Evolutionary conservation across 1,139 yeast genomes (phyloP).

Genomic region (Trichomonascaceae sp.): DNA sequence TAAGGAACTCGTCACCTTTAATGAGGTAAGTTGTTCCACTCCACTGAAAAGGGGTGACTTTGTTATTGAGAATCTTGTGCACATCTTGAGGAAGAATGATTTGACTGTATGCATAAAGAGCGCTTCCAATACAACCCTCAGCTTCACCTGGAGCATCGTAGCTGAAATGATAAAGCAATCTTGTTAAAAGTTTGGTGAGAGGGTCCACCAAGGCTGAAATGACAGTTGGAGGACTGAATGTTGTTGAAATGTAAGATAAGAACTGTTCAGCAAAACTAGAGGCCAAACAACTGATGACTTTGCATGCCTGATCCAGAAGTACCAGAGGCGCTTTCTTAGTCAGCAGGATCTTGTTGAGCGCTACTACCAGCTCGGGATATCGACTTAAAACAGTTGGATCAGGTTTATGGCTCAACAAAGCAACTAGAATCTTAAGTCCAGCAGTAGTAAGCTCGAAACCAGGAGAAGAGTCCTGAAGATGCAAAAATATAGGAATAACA

Average conservation of each 20-base stretch:
- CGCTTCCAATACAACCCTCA: background rate
- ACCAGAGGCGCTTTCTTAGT: constrained; percentile 14
- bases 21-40: background rate
- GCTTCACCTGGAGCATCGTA: constrained; percentile 7
- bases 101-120: constrained; percentile 5
- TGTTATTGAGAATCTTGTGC: background rate
- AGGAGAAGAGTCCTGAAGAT: constrained; percentile 12
- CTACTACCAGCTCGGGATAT: constrained; percentile 21
- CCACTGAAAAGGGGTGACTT: background rate
- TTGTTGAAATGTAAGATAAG: background rate
- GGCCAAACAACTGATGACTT: constrained; percentile 23
- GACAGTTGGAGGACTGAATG: background rate
- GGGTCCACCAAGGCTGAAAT: constrained; percentile 16
- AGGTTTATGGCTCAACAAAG: constrained; percentile 23
- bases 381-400: constrained; percentile 18
- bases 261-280: constrained; percentile 15
- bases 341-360: constrained; percentile 17
- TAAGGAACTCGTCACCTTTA: constrained; percentile 2
- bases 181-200: constrained; percentile 17
- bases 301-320: constrained; percentile 22
- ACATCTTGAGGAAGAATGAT: background rate
- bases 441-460: constrained; percentile 21
- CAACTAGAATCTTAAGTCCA: constrained; percentile 24
- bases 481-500: constrained; percentile 19
- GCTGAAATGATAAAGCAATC: constrained; percentile 13